Evolutionary conservation across 495 filamentous ascomycete species (phyloP).

Genomic region (Neurospora hispaniola): DNA sequence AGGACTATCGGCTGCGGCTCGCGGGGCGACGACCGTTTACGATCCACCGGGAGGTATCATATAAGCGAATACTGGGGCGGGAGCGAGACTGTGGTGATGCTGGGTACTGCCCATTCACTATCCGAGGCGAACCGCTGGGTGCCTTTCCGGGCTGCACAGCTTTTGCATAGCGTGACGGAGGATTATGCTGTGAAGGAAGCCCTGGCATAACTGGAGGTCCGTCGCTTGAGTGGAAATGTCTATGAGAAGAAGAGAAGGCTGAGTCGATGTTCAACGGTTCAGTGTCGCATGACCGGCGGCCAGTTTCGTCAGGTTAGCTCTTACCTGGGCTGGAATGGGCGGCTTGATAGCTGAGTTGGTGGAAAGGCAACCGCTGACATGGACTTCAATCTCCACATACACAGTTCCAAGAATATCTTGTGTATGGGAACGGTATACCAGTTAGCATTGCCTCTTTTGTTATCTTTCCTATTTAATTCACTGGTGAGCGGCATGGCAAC

Average conservation of each 20-base stretch:
- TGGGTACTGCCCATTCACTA: background rate
- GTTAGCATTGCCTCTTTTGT: background rate
- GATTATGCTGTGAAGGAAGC: background rate
- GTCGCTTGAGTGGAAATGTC: background rate
- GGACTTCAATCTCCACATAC: background rate
- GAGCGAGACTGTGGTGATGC: too few species aligned
- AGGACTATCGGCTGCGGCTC: slow-evolving; percentile 26
- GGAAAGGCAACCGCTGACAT: background rate
- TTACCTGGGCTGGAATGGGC: background rate
- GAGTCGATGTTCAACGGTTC: background rate
- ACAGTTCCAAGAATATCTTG: background rate
- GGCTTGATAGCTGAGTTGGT: background rate
- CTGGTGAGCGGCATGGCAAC: background rate
- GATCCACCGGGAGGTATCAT: slow-evolving; percentile 48
- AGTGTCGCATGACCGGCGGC: background rate
- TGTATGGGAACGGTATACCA: background rate
- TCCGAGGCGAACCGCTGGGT: background rate
- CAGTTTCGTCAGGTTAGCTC: background rate
- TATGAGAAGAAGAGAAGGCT: background rate
- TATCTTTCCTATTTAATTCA: background rate
- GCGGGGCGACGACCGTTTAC: slow-evolving; percentile 27
- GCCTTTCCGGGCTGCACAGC: background rate
- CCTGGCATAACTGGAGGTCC: background rate
- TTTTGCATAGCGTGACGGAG: background rate
- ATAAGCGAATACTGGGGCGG: slow-evolving; percentile 15